These are phyloP conservation scores for Iris macrosiphon DNA, from an alignment of 106 monocot genomes.

Conservation along the genomic window DNA sequence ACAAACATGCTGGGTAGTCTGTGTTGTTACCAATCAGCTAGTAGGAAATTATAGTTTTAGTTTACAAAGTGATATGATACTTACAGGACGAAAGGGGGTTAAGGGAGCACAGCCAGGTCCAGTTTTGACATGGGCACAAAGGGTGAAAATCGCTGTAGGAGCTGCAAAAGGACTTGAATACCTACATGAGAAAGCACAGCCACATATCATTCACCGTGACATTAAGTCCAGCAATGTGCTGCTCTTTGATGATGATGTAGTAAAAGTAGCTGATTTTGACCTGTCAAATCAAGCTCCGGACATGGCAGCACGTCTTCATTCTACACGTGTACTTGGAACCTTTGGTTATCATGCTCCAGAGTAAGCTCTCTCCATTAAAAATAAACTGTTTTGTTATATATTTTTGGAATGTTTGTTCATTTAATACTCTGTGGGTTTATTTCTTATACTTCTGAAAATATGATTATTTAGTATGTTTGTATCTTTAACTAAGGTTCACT, in stretches of 20 bases:
- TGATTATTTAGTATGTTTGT: too few relatives aligned
- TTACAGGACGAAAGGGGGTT: constrained; percentile 34
- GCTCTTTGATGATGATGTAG: constrained; percentile 28
- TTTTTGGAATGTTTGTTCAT: too few relatives aligned
- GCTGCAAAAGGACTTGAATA: constrained; percentile 37
- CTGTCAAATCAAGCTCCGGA: constrained; percentile 34
- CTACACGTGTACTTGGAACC: constrained; percentile 31
- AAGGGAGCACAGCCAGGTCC: constrained; percentile 39
- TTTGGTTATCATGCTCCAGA: constrained; percentile 43
- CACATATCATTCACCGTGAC: constrained; percentile 29
- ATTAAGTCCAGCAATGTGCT: constrained; percentile 32
- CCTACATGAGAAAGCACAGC: constrained; percentile 28
- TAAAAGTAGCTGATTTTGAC: constrained; percentile 37
- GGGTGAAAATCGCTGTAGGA: constrained; percentile 30
- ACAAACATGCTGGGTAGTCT: too few relatives aligned
- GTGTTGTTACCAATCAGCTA: too few relatives aligned
- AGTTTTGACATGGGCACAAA: constrained; percentile 25
- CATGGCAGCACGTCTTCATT: constrained; percentile 34
- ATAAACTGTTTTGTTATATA: too few relatives aligned
- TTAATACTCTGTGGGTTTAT: not conserved
- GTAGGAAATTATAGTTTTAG: too few relatives aligned
- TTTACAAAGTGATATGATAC: too few relatives aligned
- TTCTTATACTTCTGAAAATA: too few relatives aligned
- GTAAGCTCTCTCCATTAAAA: not conserved
- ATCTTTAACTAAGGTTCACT: not conserved